Evolutionary conservation across 2,329 filamentous ascomycete genomes (phyloP), one percentile per base, ranked within the genome.

Genomic region (Fusarium pseudoanthophilum): DNA sequence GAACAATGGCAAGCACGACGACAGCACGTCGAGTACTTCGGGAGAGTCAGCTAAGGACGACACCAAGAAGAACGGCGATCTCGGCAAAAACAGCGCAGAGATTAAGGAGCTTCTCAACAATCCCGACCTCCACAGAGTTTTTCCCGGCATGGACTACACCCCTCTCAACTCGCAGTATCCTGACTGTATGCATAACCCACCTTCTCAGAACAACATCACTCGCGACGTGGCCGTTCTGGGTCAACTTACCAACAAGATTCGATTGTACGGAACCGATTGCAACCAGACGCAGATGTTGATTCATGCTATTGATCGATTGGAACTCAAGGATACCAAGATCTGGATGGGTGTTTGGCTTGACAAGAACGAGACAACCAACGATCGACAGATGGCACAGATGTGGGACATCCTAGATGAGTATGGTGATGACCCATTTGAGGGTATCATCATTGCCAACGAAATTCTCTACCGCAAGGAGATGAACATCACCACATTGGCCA

Each of bases 271-370:
- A 56, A 98, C 94, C 18, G 95, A 98, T 84, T 98, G 95, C 87
- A 98, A 98, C 82, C 95, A 98, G 83, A 98, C 95, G 0, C 90
- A 97, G 82, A 96, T 98, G 93, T 90, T 97, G 2, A 85, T 98
- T 14, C 92, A 96, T 77, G 92, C 95, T 26, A 92, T 98, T 76
- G 87, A 93, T 64, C 88, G 88, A 57, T 87, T 98, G 18, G 87
- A 92, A 59, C 84, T 98, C 76, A 87, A 92, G 64, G 85, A 85
- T 4, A 90, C 97, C 85, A 97, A 97, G 82, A 86, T 98, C 71
- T 98, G 95, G 95, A 86, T 98, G 49, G 95, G 95, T 21, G 95
- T 98, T 7, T 98, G 95, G 94, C 92, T 97, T 71, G 95, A 96
- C 79, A 87, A 85, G 63, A 97, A 98, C 81, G 81, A 85, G 14